Base-by-base conservation (phyloP, 768 basidiomycete genomes). In the Naganishia vishniacii region DNA sequence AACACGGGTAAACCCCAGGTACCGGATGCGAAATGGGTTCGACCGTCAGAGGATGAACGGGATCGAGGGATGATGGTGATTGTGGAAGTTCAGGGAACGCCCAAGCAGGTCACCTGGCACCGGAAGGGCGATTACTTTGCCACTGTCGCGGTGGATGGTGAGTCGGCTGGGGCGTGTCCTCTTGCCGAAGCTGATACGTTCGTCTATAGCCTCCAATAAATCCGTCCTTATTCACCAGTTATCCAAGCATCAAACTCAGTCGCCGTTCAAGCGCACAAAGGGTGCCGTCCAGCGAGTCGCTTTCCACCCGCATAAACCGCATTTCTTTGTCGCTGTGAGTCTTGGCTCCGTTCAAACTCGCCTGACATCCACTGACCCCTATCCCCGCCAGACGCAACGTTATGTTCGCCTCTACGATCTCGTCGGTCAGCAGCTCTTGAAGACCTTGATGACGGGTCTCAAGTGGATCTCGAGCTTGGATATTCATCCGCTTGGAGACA, bases 381-480 rank as follows among this genome's bases (percentile, higher is more conserved):
- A 12, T 0, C 15, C 20, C 61, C 20, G 65, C 42, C 73, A 94
- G 91, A 99, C 95, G 7, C 92, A 97, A 76, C 89, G 92, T 76
- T 93, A 95, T 77, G 88, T 99, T 69, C 84, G 93, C 65, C 77
- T 98, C 68, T 99, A 99, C 80, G 92, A 98, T 76, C 82, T 99
- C 28, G 85, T 89, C 29, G 91, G 89, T 71, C 95, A 99, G 79
- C 88, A 89, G 73, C 81, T 98, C 56, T 78, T 97, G 71, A 95
- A 91, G 80, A 93, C 94, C n/a, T 79, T 98, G 47, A 84, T 82
- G 72, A 89, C 93, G n/a, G 93, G 93, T 59, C 88, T 94, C 68
- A 86, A 85, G 75, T 98, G 94, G 94, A 97, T 99, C 73, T 95
- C 92, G 37, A 89, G 85, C 11, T 87, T 99, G 86, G 93, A 98